Percentiles rank a stretch among this genome's conserved stretches.
phyloP scores from a whole-genome alignment of 352 stramenopile genomes.

The Pythium biforme region DNA sequence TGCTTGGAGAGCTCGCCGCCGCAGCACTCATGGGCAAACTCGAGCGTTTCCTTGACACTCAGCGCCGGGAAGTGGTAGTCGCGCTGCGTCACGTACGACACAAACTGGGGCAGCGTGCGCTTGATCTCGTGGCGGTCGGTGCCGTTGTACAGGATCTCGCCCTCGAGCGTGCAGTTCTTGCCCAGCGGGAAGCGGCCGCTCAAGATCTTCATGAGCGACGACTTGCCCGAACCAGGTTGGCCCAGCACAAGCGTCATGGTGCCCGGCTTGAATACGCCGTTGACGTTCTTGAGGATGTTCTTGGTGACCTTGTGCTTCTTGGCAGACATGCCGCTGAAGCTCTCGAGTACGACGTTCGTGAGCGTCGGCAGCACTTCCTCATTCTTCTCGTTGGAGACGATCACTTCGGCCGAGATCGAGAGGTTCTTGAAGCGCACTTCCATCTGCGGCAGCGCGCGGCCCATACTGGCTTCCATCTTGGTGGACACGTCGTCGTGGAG shows the following conservation, averaged over 20 bases:
- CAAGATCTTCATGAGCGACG: conserved; percentile 60
- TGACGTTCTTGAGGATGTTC: conserved; percentile 45
- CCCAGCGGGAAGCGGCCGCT: conserved; percentile 46
- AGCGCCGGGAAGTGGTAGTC: conserved; percentile 46
- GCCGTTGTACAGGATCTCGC: conserved; percentile 58
- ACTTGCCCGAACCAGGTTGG: conserved; percentile 54
- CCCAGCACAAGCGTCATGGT: conserved; percentile 65
- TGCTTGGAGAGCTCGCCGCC: conserved; percentile 32
- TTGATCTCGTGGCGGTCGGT: conserved; percentile 27
- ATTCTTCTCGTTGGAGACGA: conserved; percentile 34
- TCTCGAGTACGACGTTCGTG: conserved; percentile 47
- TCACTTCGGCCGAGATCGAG: conserved; percentile 44
- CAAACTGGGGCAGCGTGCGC: conserved; percentile 44
- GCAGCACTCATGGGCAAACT: conserved; percentile 63
- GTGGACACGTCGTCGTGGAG: conserved; percentile 41
- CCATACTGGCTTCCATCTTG: conserved; percentile 42
- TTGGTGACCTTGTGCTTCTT: conserved; percentile 51
- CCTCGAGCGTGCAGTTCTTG: conserved; percentile 41
- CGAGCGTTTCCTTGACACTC: conserved; percentile 55
- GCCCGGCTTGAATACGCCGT: conserved; percentile 46
- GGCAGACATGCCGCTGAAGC: conserved; percentile 33
- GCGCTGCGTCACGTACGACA: conserved; percentile 54
- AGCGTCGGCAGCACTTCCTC: conserved; percentile 44
- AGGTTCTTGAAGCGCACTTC: conserved; percentile 58
- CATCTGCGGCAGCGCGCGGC: conserved; percentile 52